A percentile compares a stretch with the other conserved stretches of the same genome.
phyloP scores from a whole-genome alignment of 2,329 filamentous ascomycete species.

The Aureobasidium melanogenum region DNA sequence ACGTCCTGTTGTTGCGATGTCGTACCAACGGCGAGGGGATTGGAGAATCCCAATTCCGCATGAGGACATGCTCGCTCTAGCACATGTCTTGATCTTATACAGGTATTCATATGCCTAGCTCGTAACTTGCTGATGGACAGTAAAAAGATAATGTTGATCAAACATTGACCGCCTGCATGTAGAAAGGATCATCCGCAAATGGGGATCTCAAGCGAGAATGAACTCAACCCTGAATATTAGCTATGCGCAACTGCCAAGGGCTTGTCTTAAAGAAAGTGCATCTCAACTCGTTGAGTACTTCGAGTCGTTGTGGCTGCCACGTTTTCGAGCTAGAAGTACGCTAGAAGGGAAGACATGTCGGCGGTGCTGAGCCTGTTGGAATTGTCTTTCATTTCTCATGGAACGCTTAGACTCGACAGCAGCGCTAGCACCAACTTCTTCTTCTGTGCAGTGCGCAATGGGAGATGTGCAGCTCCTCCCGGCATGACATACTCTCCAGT shows the following conservation, averaged over 20 bases:
- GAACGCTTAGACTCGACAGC: constrained; percentile 8
- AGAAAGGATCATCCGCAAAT: background rate
- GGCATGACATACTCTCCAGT: background rate
- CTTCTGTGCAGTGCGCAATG: background rate
- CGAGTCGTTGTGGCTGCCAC: constrained; percentile 2
- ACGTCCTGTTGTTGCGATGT: too few species aligned
- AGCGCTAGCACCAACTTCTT: constrained; percentile 3
- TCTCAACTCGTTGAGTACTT: background rate
- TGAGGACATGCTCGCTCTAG: background rate
- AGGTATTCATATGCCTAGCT: background rate
- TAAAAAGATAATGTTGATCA: background rate
- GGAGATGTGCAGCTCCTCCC: background rate
- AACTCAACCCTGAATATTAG: background rate
- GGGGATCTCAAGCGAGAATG: background rate
- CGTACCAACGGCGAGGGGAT: background rate
- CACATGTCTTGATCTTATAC: background rate
- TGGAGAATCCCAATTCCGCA: background rate
- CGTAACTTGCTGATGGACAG: background rate
- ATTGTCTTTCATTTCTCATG: constrained; percentile 1
- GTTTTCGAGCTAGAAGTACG: constrained; percentile 8
- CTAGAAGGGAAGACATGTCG: constrained; percentile 1
- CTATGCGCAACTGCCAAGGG: background rate
- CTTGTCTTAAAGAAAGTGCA: background rate
- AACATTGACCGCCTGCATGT: background rate
- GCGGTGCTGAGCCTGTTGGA: background rate